Evolutionary conservation across 108 stramenopile genomes (phyloP).

Genomic region (Nitzschia sp.): DNA sequence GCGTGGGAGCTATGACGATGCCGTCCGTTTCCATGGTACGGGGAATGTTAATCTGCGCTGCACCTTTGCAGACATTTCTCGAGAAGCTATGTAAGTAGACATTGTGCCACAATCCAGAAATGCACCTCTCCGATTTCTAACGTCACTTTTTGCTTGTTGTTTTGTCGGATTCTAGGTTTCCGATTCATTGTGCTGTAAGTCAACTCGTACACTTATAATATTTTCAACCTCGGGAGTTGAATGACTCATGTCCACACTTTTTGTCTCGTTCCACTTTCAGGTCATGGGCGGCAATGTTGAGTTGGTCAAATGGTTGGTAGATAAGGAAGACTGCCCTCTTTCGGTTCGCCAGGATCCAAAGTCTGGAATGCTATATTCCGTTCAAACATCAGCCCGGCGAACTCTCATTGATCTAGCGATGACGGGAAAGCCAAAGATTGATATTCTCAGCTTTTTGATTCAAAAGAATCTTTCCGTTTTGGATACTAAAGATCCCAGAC

Average conservation of each 20-base stretch:
- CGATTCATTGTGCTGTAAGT: constrained; percentile 68
- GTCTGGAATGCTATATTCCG: constrained; percentile 23
- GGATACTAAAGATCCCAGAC: constrained; percentile 38
- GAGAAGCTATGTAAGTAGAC: constrained; percentile 53
- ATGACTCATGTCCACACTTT: not conserved
- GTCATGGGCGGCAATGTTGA: constrained; percentile 63
- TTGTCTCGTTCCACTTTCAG: not conserved
- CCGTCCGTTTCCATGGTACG: constrained; percentile 51
- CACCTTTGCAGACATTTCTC: constrained; percentile 64
- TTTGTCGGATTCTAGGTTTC: constrained; percentile 47
- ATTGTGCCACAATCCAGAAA: no score
- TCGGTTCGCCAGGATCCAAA: constrained; percentile 23
- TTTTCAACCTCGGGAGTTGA: not conserved
- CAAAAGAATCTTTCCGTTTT: constrained; percentile 25
- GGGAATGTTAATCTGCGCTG: constrained; percentile 77
- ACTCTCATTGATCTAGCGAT: constrained; percentile 56
- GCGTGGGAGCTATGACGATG: constrained; percentile 53
- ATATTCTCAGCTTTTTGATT: constrained; percentile 48
- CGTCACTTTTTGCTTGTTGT: no score
- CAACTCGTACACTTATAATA: no score
- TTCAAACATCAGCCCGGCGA: constrained; percentile 40
- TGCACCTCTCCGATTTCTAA: not conserved
- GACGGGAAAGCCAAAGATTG: constrained; percentile 54
- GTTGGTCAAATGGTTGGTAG: constrained; percentile 77
- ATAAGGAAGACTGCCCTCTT: constrained; percentile 72